Base-by-base conservation (phyloP, 2,329 filamentous ascomycete genomes). In the Ophiostoma triangulosporum region DNA sequence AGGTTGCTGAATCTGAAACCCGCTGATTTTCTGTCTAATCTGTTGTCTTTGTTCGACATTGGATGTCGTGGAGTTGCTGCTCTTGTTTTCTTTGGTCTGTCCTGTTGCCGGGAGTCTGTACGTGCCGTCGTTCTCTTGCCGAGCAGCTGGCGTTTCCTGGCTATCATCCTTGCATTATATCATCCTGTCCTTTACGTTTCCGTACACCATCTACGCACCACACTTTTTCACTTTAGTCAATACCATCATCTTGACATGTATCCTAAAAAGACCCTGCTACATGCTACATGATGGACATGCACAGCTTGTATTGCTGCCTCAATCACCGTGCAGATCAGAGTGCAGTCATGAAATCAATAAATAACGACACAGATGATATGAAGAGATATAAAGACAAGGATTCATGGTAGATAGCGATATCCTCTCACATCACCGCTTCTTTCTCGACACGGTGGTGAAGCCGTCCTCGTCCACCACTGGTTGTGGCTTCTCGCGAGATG, bases 381-480 rank as follows among this genome's bases (percentile, higher is more conserved):
- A 26, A 6, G 7, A 50, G 24, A 31, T 11, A 32, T 22, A n/a
- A 11, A 51, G 32, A 24, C 31, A 48, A 31, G 12, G 8, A 40
- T 22, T 3, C 20, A 40, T 12, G 17, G 1, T 20, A 40, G n/a
- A 22, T 31, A 31, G 12, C 29, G 29, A 11, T 31, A 11, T 31
- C 3, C 29, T 3, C 29, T 31, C 29, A 3, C 29, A 35, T 26
- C 9, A 75, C 70, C 73, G 77, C 74, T 80, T 86, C 71, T 81
- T 86, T 62, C 78, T 75, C 53, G 81, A 77, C 59, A 89, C 85
- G 67, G 77, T 87, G 15, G 81, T 87, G 65, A 91, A 91, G 4
- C 86, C 86, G 63, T 91, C 86, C 60, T 89, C 85, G 66, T 91
- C 86, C 46, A 90, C 73, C 65, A 88, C 80, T 0, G 86, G 84